Evolutionary conservation across 345 rosid genomes (phyloP).

Genomic region (Citrus mangshanensis): DNA sequence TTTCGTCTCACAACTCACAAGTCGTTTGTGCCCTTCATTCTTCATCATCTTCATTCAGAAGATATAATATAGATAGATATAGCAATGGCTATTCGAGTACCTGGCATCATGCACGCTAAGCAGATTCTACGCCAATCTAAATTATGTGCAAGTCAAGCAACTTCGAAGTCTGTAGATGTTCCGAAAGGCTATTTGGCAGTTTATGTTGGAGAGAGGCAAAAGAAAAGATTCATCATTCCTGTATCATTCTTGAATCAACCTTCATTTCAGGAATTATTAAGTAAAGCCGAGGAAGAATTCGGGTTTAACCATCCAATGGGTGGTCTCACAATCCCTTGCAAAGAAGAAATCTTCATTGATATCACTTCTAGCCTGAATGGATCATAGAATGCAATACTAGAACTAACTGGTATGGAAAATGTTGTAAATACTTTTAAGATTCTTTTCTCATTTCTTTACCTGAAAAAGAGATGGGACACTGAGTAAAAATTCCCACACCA

Average conservation of each 20-base stretch:
- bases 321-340: constrained; percentile 45
- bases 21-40: background rate
- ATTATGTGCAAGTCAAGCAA: background rate
- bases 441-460: background rate
- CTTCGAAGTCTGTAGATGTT: constrained; percentile 7
- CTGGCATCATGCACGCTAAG: constrained; percentile 15
- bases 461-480: background rate
- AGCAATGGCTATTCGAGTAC: constrained; percentile 17
- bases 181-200: constrained; percentile 31
- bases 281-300: constrained; percentile 40
- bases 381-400: background rate
- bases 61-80: background rate
- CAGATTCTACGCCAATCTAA: constrained; percentile 17
- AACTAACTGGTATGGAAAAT: background rate
- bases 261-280: constrained; percentile 21
- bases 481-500: too few species aligned
- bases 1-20: background rate
- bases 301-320: constrained; percentile 46
- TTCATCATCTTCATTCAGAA: background rate
- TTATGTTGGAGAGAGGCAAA: constrained; percentile 24
- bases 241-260: constrained; percentile 29
- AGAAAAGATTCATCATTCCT: constrained; percentile 27
- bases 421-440: constrained; percentile 1
- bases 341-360: constrained; percentile 31
- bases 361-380: constrained; percentile 26